Percentiles rank a stretch among this genome's conserved stretches.
Conservation (phyloP, 2,329 filamentous ascomycete genomes). For the Claviceps sp. region DNA sequence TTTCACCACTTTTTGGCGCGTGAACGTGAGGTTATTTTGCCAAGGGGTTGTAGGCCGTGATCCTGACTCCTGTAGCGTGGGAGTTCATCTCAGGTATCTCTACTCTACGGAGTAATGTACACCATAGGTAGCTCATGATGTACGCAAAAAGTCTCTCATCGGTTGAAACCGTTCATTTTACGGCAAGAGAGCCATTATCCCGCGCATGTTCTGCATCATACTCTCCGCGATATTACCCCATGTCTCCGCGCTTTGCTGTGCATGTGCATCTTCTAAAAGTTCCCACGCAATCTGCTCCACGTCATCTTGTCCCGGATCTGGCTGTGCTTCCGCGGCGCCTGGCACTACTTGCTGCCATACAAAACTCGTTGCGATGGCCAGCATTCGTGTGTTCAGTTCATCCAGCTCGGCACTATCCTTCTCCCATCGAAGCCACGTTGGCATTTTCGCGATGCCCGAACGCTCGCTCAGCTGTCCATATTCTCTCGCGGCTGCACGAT, state of each 20-base stretch:
- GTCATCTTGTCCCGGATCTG: conserved; percentile 9
- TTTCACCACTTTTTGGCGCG: too few relatives aligned
- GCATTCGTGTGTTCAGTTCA: conserved; percentile 15
- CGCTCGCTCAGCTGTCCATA: conserved; percentile 14
- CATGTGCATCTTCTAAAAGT: conserved; percentile 15
- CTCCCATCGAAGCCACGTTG: conserved; percentile 18
- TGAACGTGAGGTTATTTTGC: background rate
- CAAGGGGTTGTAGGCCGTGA: too few relatives aligned
- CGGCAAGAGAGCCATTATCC: conserved; percentile 12
- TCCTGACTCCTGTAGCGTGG: too few relatives aligned
- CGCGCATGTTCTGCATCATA: conserved; percentile 15
- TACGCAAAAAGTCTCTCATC: background rate
- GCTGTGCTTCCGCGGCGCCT: conserved; percentile 1
- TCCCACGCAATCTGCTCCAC: conserved; percentile 21
- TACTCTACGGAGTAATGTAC: too few relatives aligned
- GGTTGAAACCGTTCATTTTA: background rate
- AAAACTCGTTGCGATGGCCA: conserved; percentile 9
- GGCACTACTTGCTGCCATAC: conserved; percentile 18
- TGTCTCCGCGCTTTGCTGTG: conserved; percentile 11
- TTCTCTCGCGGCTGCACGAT: conserved; percentile 9
- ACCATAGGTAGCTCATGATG: too few relatives aligned
- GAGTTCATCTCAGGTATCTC: too few relatives aligned
- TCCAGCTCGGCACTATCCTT: conserved; percentile 19
- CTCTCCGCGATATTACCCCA: conserved; percentile 20
- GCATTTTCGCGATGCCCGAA: conserved; percentile 11